These are phyloP conservation scores for Citrus glauca DNA, from an alignment of 345 rosid species.

Conservation along the genomic window DNA sequence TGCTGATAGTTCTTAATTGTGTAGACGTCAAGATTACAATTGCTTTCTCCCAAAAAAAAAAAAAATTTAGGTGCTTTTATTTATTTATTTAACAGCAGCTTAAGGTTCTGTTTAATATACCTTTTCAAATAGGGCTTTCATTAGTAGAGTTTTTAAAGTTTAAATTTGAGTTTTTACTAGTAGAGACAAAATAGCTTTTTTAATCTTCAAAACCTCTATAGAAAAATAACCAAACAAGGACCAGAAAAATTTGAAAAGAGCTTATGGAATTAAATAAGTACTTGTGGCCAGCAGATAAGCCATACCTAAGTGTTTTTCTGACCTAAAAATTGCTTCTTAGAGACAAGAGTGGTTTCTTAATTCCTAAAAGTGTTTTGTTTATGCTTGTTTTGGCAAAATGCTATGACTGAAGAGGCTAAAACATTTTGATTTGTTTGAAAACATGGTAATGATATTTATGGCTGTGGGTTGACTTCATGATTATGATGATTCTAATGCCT, in stretches of 20 bases:
- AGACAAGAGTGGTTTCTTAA: not conserved
- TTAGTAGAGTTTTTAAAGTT: no score
- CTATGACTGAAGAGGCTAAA: not conserved
- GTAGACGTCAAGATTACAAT: no score
- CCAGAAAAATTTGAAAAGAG: no score
- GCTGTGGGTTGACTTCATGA: not conserved
- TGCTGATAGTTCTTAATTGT: no score
- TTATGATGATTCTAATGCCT: not conserved
- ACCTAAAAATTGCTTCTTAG: not conserved
- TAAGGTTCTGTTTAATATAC: no score
- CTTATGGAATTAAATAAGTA: no score
- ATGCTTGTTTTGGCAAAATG: not conserved
- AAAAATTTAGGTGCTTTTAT: not conserved
- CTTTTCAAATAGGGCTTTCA: no score
- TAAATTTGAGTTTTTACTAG: no score
- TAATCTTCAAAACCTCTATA: no score
- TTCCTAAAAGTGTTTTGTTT: not conserved
- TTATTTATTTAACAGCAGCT: not conserved
- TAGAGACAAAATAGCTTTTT: no score
- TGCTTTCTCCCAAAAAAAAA: not conserved
- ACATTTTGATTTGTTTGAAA: not conserved
- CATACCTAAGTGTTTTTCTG: not conserved
- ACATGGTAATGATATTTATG: not conserved
- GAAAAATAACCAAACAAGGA: no score
- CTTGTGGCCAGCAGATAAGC: no score